Base-by-base conservation (phyloP, 2,329 filamentous ascomycete species). In the Colletotrichum coccodes region DNA sequence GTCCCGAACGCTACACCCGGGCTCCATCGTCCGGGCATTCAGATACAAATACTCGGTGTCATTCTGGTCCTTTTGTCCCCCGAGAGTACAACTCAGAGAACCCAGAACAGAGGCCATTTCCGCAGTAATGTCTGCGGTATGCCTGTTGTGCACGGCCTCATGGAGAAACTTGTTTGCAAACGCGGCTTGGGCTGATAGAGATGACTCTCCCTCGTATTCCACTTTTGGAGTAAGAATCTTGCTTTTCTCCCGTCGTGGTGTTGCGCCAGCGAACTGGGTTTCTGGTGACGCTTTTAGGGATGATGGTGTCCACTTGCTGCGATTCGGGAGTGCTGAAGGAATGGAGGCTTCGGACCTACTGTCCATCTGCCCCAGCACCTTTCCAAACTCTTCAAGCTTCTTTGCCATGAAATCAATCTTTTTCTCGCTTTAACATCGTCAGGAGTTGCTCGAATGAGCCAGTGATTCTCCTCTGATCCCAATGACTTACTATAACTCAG, bases 41-140 rank as follows among this genome's bases (percentile, higher is more conserved):
- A 62, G 60, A 18, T 68, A 66, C 4, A 70, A 40, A 16, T 57
- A 67, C 3, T 70, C 60, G 21, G 59, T 28, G 12, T 71, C 68
- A 18, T 50, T 60, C 26, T 64, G 64, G 2, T 49, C 26, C 5
- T 42, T 53, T 42, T 73, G 71, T 1, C 71, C 71, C 18, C 69
- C 69, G 3, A 73, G 60, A 0, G 64, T 66, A 18, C 60, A 58
- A 14, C 60, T 52, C 3, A 75, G 63, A 4, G 62, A 53, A 1
- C 73, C 64, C 8, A 75, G 47, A 9, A 71, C 68, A 0, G 69
- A 61, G 18, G 63, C 62, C 72, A 76, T 75, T 34, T 74, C 74
- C 1, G 60, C 42, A 0, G 71, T 71, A 11, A 74, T 58, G 4
- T 73, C 67, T 1, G 63, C 53, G 1, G 64, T 60, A 2, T 65